Percentiles rank a stretch among this genome's conserved stretches.
These are phyloP conservation scores for Penicillium goetzii DNA, from an alignment of 495 filamentous ascomycete genomes.

Conservation along the genomic window DNA sequence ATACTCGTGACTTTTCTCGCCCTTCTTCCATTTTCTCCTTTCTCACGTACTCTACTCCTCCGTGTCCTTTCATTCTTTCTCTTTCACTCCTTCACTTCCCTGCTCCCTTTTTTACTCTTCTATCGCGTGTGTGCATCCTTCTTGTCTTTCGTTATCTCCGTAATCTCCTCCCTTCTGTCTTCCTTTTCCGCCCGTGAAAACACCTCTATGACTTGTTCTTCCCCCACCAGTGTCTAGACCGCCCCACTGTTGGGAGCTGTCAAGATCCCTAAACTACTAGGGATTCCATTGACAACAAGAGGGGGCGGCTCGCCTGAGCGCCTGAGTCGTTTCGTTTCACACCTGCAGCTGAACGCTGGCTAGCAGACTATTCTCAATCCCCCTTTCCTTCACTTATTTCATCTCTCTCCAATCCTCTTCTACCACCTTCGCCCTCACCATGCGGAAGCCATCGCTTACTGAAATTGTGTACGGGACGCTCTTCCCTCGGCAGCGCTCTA, in stretches of 20 bases:
- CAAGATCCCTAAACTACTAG: constrained; percentile 6
- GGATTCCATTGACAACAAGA: constrained; percentile 1
- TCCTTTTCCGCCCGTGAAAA: not conserved
- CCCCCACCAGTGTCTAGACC: constrained; percentile 18
- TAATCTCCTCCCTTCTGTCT: not conserved
- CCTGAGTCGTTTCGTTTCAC: constrained; percentile 13
- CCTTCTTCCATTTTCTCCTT: constrained; percentile 4
- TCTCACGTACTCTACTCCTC: no score
- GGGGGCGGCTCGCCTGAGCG: constrained; percentile 11
- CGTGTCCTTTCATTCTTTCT: constrained; percentile 3
- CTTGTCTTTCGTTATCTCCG: not conserved
- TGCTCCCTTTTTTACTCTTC: not conserved
- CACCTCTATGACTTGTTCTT: constrained; percentile 10
- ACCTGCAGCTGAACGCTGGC: constrained; percentile 11
- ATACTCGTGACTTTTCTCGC: not conserved
- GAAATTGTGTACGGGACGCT: constrained; percentile 59
- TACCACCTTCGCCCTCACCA: constrained; percentile 32
- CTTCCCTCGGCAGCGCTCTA: constrained; percentile 59
- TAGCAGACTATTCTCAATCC: constrained; percentile 4
- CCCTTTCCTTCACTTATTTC: not conserved
- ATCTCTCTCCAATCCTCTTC: not conserved
- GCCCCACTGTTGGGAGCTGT: constrained; percentile 14
- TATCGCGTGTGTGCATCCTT: not conserved
- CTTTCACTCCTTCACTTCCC: not conserved
- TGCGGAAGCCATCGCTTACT: constrained; percentile 63